These are phyloP conservation scores for Fraxinus velutina DNA, from an alignment of 305 asterid species.

Conservation along the genomic window DNA sequence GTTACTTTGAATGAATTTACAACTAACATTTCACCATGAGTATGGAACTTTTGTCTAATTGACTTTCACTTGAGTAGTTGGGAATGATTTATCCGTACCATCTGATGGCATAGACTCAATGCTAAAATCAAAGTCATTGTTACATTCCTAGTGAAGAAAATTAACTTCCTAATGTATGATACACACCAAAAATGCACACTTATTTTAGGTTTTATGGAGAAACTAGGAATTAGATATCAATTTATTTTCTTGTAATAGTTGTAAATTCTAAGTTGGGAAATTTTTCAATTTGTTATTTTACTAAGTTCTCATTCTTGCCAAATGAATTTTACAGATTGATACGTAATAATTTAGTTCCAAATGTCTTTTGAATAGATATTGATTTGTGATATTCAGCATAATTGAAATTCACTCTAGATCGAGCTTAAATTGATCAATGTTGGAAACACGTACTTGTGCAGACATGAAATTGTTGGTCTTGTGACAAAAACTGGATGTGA, in stretches of 20 bases:
- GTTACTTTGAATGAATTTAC: not conserved
- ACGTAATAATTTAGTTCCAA: not conserved
- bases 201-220: not conserved
- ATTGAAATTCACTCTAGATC: not conserved
- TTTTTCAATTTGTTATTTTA: not conserved
- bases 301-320: not conserved
- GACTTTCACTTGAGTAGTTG: not conserved
- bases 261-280: not conserved
- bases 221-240: not conserved
- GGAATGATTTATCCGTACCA: not conserved
- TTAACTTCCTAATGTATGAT: not conserved
- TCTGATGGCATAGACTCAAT: not conserved
- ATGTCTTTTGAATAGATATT: not conserved
- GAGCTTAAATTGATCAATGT: not conserved
- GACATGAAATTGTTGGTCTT: conserved; percentile 61
- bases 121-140: not conserved
- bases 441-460: conserved; percentile 17
- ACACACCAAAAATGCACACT: not conserved
- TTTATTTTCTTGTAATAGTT: not conserved
- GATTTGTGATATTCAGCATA: not conserved
- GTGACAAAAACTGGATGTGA: conserved; percentile 44
- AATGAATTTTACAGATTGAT: not conserved
- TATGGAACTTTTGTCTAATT: not conserved
- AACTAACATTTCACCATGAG: not conserved
- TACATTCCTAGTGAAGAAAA: not conserved